These are phyloP conservation scores for Angomonas ambiguus DNA, from an alignment of 208 protist species.

Conservation along the genomic window DNA sequence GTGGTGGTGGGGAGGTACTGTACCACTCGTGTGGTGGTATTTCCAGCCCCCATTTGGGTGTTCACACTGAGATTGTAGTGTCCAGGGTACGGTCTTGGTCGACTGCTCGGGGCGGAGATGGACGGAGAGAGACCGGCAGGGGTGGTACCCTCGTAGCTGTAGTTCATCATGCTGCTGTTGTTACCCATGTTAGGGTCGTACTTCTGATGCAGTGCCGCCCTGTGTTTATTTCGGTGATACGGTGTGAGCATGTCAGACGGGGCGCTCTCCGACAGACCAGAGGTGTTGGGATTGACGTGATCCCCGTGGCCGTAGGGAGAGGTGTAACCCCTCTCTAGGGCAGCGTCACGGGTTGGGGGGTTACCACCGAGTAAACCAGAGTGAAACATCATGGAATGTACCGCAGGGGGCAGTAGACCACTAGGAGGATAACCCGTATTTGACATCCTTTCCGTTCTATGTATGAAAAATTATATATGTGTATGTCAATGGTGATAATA, in stretches of 20 bases:
- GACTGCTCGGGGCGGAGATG: constrained; percentile 7
- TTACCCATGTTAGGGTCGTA: constrained; percentile 7
- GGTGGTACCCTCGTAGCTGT: constrained; percentile 15
- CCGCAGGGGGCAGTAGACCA: constrained; percentile 2
- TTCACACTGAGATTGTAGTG: constrained; percentile 7
- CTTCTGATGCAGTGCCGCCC: background rate
- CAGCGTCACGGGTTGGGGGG: background rate
- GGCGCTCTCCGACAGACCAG: background rate
- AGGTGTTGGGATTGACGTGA: background rate
- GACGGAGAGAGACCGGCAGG: constrained; percentile 21
- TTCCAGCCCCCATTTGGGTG: constrained; percentile 6
- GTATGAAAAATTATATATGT: background rate
- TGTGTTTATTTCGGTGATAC: background rate
- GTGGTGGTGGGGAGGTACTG: background rate
- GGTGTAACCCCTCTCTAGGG: background rate
- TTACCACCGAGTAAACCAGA: background rate
- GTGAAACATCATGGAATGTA: constrained; percentile 13
- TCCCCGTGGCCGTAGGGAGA: background rate
- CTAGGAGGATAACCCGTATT: background rate
- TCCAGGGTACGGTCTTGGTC: background rate
- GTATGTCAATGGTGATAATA: constrained; percentile 5
- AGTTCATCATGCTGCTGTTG: constrained; percentile 15
- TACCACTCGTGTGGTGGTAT: background rate
- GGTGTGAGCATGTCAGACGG: background rate
- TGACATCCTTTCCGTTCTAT: background rate